phyloP scores from a whole-genome alignment of 768 basidiomycete species.

The Chalciporus chontae region DNA sequence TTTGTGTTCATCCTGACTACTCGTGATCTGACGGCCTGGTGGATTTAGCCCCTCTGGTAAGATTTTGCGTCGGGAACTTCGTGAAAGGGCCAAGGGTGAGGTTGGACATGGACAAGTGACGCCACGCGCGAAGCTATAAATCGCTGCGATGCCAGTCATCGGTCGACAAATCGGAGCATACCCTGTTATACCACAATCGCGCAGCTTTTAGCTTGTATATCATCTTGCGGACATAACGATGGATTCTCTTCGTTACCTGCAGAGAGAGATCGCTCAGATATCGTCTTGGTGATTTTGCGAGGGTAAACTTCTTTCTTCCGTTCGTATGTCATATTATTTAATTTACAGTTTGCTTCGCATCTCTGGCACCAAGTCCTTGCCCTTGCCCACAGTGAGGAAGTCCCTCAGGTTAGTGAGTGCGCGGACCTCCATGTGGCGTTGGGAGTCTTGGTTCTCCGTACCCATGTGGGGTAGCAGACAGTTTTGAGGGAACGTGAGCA shows the following conservation, averaged over 20 bases:
- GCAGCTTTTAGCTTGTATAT: not conserved
- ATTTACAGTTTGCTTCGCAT: slow-evolving; percentile 20
- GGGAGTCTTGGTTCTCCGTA: slow-evolving; percentile 78
- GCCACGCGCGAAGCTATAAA: slow-evolving; percentile 16
- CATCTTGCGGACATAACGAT: not conserved
- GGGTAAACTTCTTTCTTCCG: not conserved
- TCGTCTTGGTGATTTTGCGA: not conserved
- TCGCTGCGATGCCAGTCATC: not conserved
- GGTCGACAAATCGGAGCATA: not conserved
- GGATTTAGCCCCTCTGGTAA: slow-evolving; percentile 74
- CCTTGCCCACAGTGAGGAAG: slow-evolving; percentile 59
- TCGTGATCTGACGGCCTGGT: not conserved
- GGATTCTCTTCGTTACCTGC: not conserved
- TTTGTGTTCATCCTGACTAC: not conserved
- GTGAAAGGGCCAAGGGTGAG: slow-evolving; percentile 64
- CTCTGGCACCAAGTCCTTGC: slow-evolving; percentile 68
- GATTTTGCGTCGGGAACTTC: slow-evolving; percentile 76
- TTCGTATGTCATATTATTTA: not conserved
- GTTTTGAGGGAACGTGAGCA: slow-evolving; percentile 79
- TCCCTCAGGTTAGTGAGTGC: slow-evolving; percentile 75
- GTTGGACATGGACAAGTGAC: slow-evolving; percentile 23
- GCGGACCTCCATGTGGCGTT: slow-evolving; percentile 81
- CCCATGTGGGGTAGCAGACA: slow-evolving; percentile 92
- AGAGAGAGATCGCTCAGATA: not conserved
- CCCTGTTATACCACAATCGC: too few species aligned